phyloP scores from a whole-genome alignment of 306 rosid species.

The Mucuna pruriens region DNA sequence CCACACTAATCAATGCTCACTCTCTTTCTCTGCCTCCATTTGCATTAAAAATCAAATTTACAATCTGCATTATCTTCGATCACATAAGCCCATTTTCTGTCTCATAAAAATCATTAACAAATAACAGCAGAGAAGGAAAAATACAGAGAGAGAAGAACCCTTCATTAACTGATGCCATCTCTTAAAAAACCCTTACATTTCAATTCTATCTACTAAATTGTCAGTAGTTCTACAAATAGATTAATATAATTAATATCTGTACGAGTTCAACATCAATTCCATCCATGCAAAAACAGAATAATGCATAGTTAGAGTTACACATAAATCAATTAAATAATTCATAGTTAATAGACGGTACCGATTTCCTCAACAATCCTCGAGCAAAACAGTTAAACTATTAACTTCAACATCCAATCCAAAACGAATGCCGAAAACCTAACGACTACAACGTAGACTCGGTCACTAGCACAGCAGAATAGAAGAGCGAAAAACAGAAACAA shows the following conservation, averaged over 20 bases:
- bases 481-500: background rate
- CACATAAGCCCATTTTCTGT: background rate
- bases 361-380: background rate
- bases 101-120: background rate
- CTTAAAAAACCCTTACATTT: background rate
- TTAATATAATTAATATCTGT: background rate
- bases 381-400: background rate
- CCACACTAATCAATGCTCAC: background rate
- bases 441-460: background rate
- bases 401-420: background rate
- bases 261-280: background rate
- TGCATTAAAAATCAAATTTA: constrained; percentile 23
- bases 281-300: background rate
- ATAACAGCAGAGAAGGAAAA: background rate
- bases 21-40: constrained; percentile 4
- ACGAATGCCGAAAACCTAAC: background rate
- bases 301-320: background rate
- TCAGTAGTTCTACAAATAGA: background rate
- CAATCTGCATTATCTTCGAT: background rate
- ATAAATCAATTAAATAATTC: background rate
- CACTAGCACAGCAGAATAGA: background rate
- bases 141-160: background rate
- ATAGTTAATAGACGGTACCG: background rate
- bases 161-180: background rate
- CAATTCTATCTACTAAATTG: background rate